A percentile compares a stretch with the other conserved stretches of the same genome.
These are phyloP conservation scores for Paramecium sexaurelia DNA, from an alignment of 73 alveolate species.

Conservation along the genomic window DNA sequence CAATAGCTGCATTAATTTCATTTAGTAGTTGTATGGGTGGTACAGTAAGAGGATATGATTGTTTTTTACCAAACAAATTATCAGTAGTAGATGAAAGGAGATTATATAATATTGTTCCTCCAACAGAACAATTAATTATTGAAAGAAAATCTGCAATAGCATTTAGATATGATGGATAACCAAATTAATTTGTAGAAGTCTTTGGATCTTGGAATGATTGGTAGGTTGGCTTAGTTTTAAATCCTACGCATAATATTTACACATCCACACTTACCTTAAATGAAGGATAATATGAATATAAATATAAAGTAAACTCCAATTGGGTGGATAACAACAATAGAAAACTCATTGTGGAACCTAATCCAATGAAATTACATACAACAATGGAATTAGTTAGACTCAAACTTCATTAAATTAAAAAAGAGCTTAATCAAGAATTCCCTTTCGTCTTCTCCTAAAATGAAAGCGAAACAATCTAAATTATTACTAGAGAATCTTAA, in stretches of 20 bases:
- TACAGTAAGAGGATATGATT: conserved; percentile 94
- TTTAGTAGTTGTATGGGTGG: conserved; percentile 85
- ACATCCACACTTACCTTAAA: neutral
- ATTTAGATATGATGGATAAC: conserved; percentile 37
- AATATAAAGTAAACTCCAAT: conserved; percentile 79
- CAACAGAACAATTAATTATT: neutral
- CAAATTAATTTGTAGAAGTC: conserved; percentile 63
- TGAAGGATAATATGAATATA: conserved; percentile 72
- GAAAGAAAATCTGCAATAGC: neutral
- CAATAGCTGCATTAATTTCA: conserved; percentile 82
- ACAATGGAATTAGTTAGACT: neutral
- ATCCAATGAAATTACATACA: conserved; percentile 68
- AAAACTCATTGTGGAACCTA: conserved; percentile 70
- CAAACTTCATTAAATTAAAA: conserved; percentile 18
- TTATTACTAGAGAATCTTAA: conserved; percentile 46
- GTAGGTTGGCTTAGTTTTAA: conserved; percentile 67
- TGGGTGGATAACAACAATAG: conserved; percentile 69
- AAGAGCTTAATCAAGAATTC: conserved; percentile 8
- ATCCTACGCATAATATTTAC: neutral
- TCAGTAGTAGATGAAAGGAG: conserved; percentile 93
- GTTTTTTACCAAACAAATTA: conserved; percentile 81
- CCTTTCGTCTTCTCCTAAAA: conserved; percentile 51
- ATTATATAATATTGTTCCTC: conserved; percentile 61
- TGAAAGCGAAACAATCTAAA: conserved; percentile 18
- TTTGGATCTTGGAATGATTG: conserved; percentile 89